phyloP scores from a whole-genome alignment of 805 yeast species.

The Lipomyces orientalis region DNA sequence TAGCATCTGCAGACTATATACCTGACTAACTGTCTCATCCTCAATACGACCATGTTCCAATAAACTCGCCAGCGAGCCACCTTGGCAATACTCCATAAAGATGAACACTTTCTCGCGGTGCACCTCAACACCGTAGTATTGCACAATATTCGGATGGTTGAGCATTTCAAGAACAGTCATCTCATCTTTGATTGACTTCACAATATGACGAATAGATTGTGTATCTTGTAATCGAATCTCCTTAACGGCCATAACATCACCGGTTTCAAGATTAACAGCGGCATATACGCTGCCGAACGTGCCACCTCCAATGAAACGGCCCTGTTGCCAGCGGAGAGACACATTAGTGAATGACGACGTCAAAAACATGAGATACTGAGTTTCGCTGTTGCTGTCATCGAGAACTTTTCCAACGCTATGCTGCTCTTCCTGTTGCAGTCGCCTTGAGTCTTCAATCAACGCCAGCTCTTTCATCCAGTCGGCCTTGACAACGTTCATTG shows the following conservation, averaged over 20 bases:
- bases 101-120: constrained; percentile 94
- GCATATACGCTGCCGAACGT: constrained; percentile 94
- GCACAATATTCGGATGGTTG: constrained; percentile 95
- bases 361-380: constrained; percentile 81
- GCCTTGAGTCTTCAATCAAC: constrained; percentile 64
- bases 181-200: constrained; percentile 90
- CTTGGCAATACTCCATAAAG: constrained; percentile 97
- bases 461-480: constrained; percentile 70
- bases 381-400: constrained; percentile 85
- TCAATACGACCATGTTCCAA: constrained; percentile 92
- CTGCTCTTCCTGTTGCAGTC: constrained; percentile 51
- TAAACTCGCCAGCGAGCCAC: constrained; percentile 87
- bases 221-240: constrained; percentile 90
- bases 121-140: constrained; percentile 95
- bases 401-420: constrained; percentile 82
- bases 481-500: constrained; percentile 63
- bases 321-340: constrained; percentile 97
- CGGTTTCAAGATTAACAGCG: constrained; percentile 90
- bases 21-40: constrained; percentile 90
- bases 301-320: constrained; percentile 91
- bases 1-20: constrained; percentile 87
- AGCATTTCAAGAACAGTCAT: constrained; percentile 95
- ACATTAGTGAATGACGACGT: constrained; percentile 90
- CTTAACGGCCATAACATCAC: constrained; percentile 96
- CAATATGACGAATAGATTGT: constrained; percentile 80